These are phyloP conservation scores for Pythium insidiosum DNA, from an alignment of 352 stramenopile genomes.

Conservation along the genomic window DNA sequence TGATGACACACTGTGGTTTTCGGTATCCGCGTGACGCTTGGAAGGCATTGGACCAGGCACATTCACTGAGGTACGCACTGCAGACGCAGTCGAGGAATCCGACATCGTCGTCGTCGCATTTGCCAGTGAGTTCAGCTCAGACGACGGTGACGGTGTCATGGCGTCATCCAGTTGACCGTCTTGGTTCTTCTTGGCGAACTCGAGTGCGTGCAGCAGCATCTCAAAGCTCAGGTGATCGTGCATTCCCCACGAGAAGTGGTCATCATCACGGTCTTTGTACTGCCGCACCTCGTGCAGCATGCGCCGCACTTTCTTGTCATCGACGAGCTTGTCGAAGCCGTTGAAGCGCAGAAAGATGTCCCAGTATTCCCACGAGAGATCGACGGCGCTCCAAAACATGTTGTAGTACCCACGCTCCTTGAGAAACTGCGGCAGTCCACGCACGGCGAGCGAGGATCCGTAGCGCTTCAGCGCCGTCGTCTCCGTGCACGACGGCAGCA, in stretches of 20 bases:
- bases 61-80: too few species aligned
- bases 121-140: not conserved
- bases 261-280: constrained; percentile 49
- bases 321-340: constrained; percentile 63
- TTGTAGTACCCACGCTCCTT: constrained; percentile 64
- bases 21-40: too few species aligned
- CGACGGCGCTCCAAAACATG: constrained; percentile 61
- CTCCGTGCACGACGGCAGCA: constrained; percentile 63
- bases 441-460: constrained; percentile 38
- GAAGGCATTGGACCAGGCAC: too few species aligned
- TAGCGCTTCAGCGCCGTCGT: constrained; percentile 53
- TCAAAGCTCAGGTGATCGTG: constrained; percentile 69
- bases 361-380: constrained; percentile 61
- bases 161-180: too few species aligned
- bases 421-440: constrained; percentile 52
- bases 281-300: constrained; percentile 50
- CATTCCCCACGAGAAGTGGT: constrained; percentile 63
- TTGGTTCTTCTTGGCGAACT: constrained; percentile 23
- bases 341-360: constrained; percentile 55
- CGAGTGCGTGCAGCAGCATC: constrained; percentile 58
- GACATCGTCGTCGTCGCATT: too few species aligned
- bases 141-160: too few species aligned
- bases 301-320: constrained; percentile 52
- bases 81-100: too few species aligned
- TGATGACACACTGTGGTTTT: too few species aligned